Percentiles rank a stretch among this genome's conserved stretches.
Evolutionary conservation across 495 filamentous ascomycete genomes (phyloP).

Genomic region (Daldinia childiae): DNA sequence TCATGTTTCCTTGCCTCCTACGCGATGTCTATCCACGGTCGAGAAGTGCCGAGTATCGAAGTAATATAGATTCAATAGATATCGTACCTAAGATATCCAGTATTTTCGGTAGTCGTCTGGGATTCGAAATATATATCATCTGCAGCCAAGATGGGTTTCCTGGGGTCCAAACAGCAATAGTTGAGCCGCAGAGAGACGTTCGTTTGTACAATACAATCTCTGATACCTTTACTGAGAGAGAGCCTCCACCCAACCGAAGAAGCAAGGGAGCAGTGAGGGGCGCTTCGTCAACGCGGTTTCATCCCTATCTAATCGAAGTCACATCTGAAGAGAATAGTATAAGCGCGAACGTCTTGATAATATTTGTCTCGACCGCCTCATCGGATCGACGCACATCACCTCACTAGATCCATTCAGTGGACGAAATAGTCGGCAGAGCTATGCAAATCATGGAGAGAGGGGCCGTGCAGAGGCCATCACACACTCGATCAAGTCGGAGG

Average conservation of each 20-base stretch:
- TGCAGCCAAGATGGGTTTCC: constrained; percentile 25
- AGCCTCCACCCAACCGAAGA: constrained; percentile 15
- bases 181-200: constrained; percentile 23
- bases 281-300: constrained; percentile 29
- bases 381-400: constrained; percentile 34
- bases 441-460: constrained; percentile 34
- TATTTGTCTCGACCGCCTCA: constrained; percentile 36
- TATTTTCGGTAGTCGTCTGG: constrained; percentile 4
- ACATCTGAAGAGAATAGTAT: constrained; percentile 3
- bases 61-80: neutral
- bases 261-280: constrained; percentile 33
- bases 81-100: neutral
- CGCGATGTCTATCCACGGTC: neutral
- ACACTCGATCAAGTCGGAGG: constrained; percentile 32
- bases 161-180: constrained; percentile 12
- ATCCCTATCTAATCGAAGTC: constrained; percentile 22
- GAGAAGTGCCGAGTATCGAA: neutral
- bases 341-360: constrained; percentile 40
- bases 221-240: constrained; percentile 1
- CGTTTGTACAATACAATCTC: constrained; percentile 34
- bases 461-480: constrained; percentile 30
- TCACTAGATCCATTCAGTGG: constrained; percentile 30
- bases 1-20: neutral
- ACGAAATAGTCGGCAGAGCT: constrained; percentile 6
- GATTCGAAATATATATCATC: constrained; percentile 7